These are phyloP conservation scores for Floccularia luteovirens DNA, from an alignment of 768 basidiomycete genomes.

Conservation along the genomic window DNA sequence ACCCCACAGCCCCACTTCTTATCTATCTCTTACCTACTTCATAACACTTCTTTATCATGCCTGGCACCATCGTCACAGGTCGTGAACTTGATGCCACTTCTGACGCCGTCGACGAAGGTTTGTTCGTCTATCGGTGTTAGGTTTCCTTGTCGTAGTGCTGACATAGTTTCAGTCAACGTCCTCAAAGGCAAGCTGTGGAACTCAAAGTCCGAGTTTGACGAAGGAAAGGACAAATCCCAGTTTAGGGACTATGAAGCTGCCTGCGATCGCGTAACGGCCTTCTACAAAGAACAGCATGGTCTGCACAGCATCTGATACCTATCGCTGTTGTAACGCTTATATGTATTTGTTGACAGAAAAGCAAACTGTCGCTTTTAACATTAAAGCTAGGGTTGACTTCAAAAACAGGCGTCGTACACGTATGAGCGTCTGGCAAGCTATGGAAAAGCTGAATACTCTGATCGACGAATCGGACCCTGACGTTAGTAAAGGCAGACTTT, in stretches of 20 bases:
- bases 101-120: slow-evolving; percentile 43
- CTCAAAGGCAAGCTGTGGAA: slow-evolving; percentile 58
- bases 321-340: background rate
- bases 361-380: slow-evolving; percentile 82
- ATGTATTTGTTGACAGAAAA: slow-evolving; percentile 43
- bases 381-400: slow-evolving; percentile 70
- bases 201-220: slow-evolving; percentile 49
- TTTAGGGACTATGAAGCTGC: slow-evolving; percentile 73
- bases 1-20: too few species aligned
- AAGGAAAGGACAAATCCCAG: slow-evolving; percentile 52
- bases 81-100: slow-evolving; percentile 35
- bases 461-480: slow-evolving; percentile 92
- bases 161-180: slow-evolving; percentile 46
- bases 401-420: slow-evolving; percentile 56
- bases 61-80: slow-evolving; percentile 13
- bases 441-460: slow-evolving; percentile 80
- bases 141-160: background rate
- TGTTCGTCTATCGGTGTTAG: background rate
- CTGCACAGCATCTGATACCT: slow-evolving; percentile 3
- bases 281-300: slow-evolving; percentile 80
- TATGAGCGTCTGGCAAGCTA: slow-evolving; percentile 86
- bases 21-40: too few species aligned
- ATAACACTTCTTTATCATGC: slow-evolving; percentile 15
- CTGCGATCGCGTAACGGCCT: slow-evolving; percentile 70
- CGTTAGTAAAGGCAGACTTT: slow-evolving; percentile 26